phyloP scores from a whole-genome alignment of 768 basidiomycete genomes.

The Cubamyces sp. region DNA sequence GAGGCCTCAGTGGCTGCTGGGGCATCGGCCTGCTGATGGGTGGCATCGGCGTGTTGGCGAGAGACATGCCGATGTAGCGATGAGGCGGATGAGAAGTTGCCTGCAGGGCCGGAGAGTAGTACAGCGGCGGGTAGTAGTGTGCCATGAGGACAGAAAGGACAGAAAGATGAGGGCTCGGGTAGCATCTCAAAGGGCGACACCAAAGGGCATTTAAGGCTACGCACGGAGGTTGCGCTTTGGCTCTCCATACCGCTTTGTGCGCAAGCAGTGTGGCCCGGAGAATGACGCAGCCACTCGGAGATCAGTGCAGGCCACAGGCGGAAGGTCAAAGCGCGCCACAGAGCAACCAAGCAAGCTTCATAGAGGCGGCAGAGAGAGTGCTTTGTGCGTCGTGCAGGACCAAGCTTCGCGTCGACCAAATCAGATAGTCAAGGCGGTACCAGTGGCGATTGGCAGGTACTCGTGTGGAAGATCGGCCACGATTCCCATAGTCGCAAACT shows the following conservation, averaged over 20 bases:
- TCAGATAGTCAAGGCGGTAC: constrained; percentile 16
- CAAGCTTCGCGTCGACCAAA: constrained; percentile 6
- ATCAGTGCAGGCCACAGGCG: background rate
- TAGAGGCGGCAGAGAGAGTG: constrained; percentile 7
- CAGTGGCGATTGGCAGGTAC: constrained; percentile 14
- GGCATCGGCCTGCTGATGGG: constrained; percentile 23
- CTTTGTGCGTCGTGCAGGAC: constrained; percentile 10
- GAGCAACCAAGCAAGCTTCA: constrained; percentile 3
- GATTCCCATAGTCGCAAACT: constrained; percentile 13
- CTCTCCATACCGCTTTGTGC: constrained; percentile 12
- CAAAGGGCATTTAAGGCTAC: constrained; percentile 3
- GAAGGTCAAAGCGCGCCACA: constrained; percentile 7
- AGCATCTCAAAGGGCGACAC: constrained; percentile 11
- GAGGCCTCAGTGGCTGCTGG: constrained; percentile 15
- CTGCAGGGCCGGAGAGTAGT: constrained; percentile 13
- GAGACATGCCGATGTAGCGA: constrained; percentile 20
- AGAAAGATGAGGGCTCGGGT: constrained; percentile 11
- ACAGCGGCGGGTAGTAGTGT: background rate
- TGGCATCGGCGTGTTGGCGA: constrained; percentile 20
- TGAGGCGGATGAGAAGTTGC: constrained; percentile 5
- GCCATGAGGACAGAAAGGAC: constrained; percentile 12
- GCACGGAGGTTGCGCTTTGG: constrained; percentile 3
- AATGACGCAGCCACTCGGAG: constrained; percentile 14
- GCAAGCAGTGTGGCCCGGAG: constrained; percentile 14
- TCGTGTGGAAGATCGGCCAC: background rate